Base-by-base conservation (phyloP, 2,329 filamentous ascomycete genomes). In the Hypoxylon sp. region DNA sequence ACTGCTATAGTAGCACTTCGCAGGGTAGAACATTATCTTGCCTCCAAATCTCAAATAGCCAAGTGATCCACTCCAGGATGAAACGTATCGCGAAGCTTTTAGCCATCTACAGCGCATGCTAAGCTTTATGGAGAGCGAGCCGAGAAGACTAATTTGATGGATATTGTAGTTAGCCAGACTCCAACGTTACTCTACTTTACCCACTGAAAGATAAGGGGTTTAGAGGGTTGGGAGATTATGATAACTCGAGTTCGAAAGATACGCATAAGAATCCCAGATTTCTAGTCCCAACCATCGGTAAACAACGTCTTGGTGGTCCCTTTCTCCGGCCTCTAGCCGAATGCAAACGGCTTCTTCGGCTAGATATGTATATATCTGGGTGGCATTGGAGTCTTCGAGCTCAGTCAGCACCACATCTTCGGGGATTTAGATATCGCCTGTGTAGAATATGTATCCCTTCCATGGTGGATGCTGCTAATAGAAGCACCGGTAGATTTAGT, bases 1-100 rank as follows among this genome's bases (percentile, higher is more conserved):
- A 27, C 58, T 70, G 47, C 59, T 68, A 70, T 65, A 32, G 65
- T 70, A 66, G 44, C 65, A 68, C 58, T 53, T 58, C 21, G 24
- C 37, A 63, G 44, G 39, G 55, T 48, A 37, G 50, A 32, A n/a
- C 27, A 35, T 24, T 48, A 35, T 50, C 11, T 29, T 44, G 57
- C 7, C 11, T 44, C 50, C 47, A 37, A 52, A 48, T 67, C 29
- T 56, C 55, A 55, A 67, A 67, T 65, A 67, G 11, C 50, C 37
- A 56, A 57, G 19, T 13, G 29, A 64, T 61, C 60, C 50, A 55
- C 46, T 39, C 44, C 11, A 51, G 42, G 42, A 58, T 54, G 52
- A 44, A 55, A 67, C 61, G 47, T 62, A 37, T 52, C 47, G 56
- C 21, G 47, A 67, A 48, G 60, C 56, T 47, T 69, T 69, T 64